Conservation (phyloP, 768 basidiomycete species). For the Phaeotremella skinneri region DNA sequence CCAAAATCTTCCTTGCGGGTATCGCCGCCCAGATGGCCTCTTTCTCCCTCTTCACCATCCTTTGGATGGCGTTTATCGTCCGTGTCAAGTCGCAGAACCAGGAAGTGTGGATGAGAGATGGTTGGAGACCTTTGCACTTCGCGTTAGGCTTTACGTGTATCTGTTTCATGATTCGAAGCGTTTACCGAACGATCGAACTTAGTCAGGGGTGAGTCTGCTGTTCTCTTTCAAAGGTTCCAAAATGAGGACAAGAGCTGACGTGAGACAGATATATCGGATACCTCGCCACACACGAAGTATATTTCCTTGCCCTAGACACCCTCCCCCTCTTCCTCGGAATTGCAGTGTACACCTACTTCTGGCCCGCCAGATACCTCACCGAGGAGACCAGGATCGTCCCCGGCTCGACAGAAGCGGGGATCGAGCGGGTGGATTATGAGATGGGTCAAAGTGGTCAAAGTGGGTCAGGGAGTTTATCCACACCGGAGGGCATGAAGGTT, state of each 20-base stretch:
- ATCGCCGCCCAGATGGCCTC: conserved; percentile 48
- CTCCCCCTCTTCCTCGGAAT: conserved; percentile 49
- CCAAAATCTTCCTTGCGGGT: conserved; percentile 50
- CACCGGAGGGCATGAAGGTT: too few species aligned
- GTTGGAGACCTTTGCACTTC: conserved; percentile 49
- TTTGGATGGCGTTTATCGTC: conserved; percentile 42
- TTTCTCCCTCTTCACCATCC: conserved; percentile 43
- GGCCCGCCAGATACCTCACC: conserved; percentile 47
- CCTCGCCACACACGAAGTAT: conserved; percentile 48
- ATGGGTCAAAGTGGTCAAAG: too few species aligned
- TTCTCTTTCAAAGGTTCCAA: background rate
- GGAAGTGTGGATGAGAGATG: conserved; percentile 36
- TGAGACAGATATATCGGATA: conserved; percentile 43
- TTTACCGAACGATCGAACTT: conserved; percentile 48
- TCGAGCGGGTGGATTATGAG: background rate
- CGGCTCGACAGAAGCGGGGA: background rate
- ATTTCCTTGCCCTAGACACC: conserved; percentile 47
- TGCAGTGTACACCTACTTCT: conserved; percentile 43
- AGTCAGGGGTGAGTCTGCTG: conserved; percentile 40
- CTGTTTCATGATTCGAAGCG: conserved; percentile 49
- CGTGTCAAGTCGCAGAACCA: conserved; percentile 39
- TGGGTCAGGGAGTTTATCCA: too few species aligned
- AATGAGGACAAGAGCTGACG: background rate
- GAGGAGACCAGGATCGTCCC: conserved; percentile 15
- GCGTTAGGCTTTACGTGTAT: conserved; percentile 51